These are phyloP conservation scores for Globisporangium uncinulatum DNA, from an alignment of 352 stramenopile genomes.

Conservation along the genomic window DNA sequence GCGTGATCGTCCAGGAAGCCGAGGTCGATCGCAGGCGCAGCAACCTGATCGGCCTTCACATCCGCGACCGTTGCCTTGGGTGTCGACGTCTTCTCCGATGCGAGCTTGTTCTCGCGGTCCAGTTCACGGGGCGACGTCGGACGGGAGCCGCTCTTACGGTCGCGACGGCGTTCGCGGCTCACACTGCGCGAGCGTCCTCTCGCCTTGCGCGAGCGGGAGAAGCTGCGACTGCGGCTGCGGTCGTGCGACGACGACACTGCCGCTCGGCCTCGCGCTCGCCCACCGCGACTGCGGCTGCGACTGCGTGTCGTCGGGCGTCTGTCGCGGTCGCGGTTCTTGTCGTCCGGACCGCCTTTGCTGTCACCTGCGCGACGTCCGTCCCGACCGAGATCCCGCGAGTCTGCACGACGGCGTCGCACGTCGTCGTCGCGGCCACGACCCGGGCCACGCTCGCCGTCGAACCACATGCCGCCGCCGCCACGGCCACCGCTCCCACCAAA, in stretches of 20 bases:
- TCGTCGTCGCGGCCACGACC: slow-evolving; percentile 36
- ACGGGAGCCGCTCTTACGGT: slow-evolving; percentile 10
- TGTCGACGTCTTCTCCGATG: slow-evolving; percentile 7
- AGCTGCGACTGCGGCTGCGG: slow-evolving; percentile 49
- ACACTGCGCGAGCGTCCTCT: slow-evolving; percentile 37
- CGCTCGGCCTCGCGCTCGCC: slow-evolving; percentile 10
- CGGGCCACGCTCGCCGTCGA: slow-evolving; percentile 32
- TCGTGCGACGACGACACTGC: slow-evolving; percentile 9
- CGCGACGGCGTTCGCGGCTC: slow-evolving; percentile 26
- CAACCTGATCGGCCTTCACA: slow-evolving; percentile 72
- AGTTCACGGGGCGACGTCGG: slow-evolving; percentile 6
- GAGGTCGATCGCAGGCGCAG: slow-evolving; percentile 78
- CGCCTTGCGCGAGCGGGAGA: slow-evolving; percentile 35
- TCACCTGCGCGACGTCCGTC: slow-evolving; percentile 18
- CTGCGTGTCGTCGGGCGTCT: slow-evolving; percentile 30
- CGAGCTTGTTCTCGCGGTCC: slow-evolving; percentile 7
- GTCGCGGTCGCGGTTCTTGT: slow-evolving; percentile 10
- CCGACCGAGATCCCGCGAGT: slow-evolving; percentile 30
- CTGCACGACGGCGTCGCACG: slow-evolving; percentile 33
- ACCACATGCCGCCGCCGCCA: slow-evolving; percentile 35
- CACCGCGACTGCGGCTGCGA: slow-evolving; percentile 27
- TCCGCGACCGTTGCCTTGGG: slow-evolving; percentile 43
- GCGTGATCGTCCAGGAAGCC: slow-evolving; percentile 71
- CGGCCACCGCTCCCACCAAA: slow-evolving; percentile 40
- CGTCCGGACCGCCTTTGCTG: slow-evolving; percentile 17